These are phyloP conservation scores for Cercospora nicotianae DNA, from an alignment of 2,329 filamentous ascomycete genomes.

Conservation along the genomic window DNA sequence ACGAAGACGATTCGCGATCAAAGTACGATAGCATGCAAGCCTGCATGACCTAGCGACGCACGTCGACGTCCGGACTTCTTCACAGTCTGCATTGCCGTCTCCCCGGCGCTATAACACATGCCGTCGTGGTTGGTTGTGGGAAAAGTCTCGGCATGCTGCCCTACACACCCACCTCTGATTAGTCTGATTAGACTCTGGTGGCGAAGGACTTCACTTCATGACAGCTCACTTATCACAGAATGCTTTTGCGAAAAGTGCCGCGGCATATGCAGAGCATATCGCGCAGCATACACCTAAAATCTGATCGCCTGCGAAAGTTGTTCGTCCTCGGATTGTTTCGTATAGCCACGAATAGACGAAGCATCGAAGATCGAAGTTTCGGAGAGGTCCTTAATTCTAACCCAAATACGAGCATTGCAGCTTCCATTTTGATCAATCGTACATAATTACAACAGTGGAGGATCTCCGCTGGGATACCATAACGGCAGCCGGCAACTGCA, in stretches of 20 bases:
- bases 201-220: not conserved
- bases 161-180: not conserved
- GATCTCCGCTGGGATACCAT: not conserved
- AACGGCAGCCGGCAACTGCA: not conserved
- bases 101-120: not conserved
- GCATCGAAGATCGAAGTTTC: not conserved
- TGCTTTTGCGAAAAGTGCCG: not conserved
- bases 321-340: not conserved
- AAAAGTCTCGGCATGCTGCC: not conserved
- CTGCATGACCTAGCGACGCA: not conserved
- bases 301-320: not conserved
- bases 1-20: not conserved
- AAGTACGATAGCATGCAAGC: not conserved
- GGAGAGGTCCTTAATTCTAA: not conserved
- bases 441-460: not conserved
- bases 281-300: not conserved
- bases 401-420: not conserved
- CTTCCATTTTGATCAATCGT: not conserved
- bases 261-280: not conserved
- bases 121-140: not conserved
- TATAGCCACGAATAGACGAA: not conserved
- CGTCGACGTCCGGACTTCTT: not conserved
- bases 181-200: not conserved
- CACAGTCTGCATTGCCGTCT: not conserved
- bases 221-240: not conserved